phyloP scores from a whole-genome alignment of 441 rosid genomes.

The Adansonia grandidieri region DNA sequence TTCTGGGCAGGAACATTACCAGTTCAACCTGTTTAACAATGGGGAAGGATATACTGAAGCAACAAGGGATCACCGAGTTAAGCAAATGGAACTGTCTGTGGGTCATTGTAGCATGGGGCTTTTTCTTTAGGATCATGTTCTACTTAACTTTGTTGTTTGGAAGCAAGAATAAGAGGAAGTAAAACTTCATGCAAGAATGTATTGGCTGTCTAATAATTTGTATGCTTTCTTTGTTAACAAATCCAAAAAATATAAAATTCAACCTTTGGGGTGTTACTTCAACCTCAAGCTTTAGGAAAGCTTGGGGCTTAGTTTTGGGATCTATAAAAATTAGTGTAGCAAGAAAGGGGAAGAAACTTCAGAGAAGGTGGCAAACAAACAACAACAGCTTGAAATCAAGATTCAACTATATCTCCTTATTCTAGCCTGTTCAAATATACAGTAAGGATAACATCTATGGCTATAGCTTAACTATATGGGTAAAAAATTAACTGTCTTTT shows the following conservation, averaged over 20 bases:
- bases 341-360: constrained; percentile 6
- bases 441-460: background rate
- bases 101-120: constrained; percentile 82
- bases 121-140: constrained; percentile 74
- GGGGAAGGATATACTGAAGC: constrained; percentile 57
- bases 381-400: background rate
- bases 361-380: background rate
- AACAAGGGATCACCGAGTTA: constrained; percentile 70
- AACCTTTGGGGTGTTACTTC: background rate
- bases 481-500: no score
- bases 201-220: background rate
- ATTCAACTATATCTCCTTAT: background rate
- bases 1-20: constrained; percentile 57
- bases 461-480: no score
- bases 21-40: constrained; percentile 70
- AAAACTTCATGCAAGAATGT: constrained; percentile 2
- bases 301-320: background rate
- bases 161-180: constrained; percentile 63
- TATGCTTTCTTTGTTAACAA: no score
- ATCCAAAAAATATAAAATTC: background rate
- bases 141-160: constrained; percentile 62
- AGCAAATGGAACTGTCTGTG: constrained; percentile 78
- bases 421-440: background rate
- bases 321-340: background rate
- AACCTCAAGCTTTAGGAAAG: constrained; percentile 1